Evolutionary conservation across 331 rosid genomes (phyloP), one percentile per base, ranked within the genome.

Genomic region (Cucumis variabilis): DNA sequence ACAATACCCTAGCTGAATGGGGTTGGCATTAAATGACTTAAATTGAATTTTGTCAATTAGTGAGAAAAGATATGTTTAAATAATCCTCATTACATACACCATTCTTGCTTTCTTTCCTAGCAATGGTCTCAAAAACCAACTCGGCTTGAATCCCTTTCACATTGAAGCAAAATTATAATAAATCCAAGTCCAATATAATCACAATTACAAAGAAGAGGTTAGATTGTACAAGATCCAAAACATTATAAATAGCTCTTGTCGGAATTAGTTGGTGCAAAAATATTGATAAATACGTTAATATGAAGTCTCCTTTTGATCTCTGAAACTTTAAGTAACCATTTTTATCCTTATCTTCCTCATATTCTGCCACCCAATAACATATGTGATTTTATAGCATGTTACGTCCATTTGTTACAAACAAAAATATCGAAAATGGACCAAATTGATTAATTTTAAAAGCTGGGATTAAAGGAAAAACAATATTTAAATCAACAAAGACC

Each of bases 71-170:
- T 62, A 46, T 44, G 86, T 90, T 85, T 24, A 75, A 25, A 88
- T 97, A 97, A 89, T 87, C 95, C 28, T 84, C 91, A 87, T 88
- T 89, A 10, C 85, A 67, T 68, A 87, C 90, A 27, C 58, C 87
- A 23, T 65, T 90, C 73, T 92, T 87, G 66, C 87, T 92, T 24
- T 79, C 94, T 87, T 86, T 93, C 93, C 98, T 90, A 15, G 96
- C 98, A 88, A 95, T 93, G 62, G 98, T 95, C 75, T 96, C 98
- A 63, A 95, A 85, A 21, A 97, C 78, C 90, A 97, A 81, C 82
- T 97, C 99, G 72, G 99, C 93, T 88, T 92, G 98, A 91, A 93
- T 95, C 89, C 98, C 98, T 93, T 46, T n/a, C 81, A 86, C 76
- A 80, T 37, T 72, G 14, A 68, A 83, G 24, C 13, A 24, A 83